Percentiles rank a stretch among this genome's conserved stretches.
Evolutionary conservation across 2,329 filamentous ascomycete genomes (phyloP).

Genomic region (Bretziella fagacearum): DNA sequence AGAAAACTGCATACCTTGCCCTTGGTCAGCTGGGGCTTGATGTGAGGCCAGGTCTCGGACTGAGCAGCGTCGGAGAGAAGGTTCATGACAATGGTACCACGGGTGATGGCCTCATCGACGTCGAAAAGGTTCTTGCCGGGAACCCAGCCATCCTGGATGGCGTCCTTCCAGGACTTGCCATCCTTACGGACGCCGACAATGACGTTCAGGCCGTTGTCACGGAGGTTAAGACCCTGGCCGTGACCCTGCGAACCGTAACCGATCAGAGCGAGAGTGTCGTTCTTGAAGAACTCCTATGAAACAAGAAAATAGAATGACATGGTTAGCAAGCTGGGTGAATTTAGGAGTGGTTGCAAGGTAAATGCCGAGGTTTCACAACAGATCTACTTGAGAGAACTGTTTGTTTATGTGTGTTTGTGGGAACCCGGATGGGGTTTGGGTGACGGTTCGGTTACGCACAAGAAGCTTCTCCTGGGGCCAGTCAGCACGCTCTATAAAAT

Average conservation of each 20-base stretch:
- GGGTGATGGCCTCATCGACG: constrained; percentile 85
- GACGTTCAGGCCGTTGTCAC: constrained; percentile 98
- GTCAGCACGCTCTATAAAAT: constrained; percentile 68
- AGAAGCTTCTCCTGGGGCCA: constrained; percentile 98
- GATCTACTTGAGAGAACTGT: not conserved
- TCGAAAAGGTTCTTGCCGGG: constrained; percentile 98
- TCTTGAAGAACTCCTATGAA: constrained; percentile 90
- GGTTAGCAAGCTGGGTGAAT: too few species aligned
- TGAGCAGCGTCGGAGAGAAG: constrained; percentile 94
- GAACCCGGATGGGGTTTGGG: too few species aligned
- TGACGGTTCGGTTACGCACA: too few species aligned
- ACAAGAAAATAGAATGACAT: not conserved
- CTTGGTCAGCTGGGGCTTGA: constrained; percentile 97
- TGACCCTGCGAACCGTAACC: constrained; percentile 97
- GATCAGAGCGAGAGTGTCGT: constrained; percentile 97
- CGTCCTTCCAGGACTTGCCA: constrained; percentile 96
- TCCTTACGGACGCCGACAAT: constrained; percentile 98
- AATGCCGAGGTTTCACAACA: not conserved
- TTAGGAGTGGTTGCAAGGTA: too few species aligned
- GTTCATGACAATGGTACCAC: constrained; percentile 97
- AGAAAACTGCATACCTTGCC: constrained; percentile 56
- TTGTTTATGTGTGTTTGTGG: not conserved
- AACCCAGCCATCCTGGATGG: constrained; percentile 91
- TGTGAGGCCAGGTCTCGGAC: constrained; percentile 94
- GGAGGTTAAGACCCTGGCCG: constrained; percentile 97